A percentile compares a stretch with the other conserved stretches of the same genome.
Evolutionary conservation across 2,329 filamentous ascomycete species (phyloP).

Genomic region (Sporothrix brunneoviolacea): DNA sequence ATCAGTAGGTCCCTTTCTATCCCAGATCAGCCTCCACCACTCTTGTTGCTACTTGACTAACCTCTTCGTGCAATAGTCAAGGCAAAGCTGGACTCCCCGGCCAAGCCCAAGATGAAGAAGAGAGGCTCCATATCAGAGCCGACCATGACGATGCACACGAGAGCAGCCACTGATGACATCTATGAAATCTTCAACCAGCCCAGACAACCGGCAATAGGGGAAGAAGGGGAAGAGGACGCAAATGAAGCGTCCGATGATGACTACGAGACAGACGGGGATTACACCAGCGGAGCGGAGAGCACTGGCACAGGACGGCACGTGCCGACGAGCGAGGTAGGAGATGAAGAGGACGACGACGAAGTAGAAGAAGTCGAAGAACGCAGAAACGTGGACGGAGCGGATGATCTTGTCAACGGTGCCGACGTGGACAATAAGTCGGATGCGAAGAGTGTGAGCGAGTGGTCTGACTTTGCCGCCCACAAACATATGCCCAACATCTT

Average conservation of each 20-base stretch:
- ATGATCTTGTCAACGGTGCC: conserved; percentile 36
- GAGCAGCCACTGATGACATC: conserved; percentile 91
- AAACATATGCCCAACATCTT: conserved; percentile 56
- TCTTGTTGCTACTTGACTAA: not conserved
- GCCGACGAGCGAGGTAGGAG: conserved; percentile 38
- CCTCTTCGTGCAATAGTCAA: conserved; percentile 56
- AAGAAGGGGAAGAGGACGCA: conserved; percentile 54
- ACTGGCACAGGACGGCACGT: conserved; percentile 63
- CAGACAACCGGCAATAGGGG: conserved; percentile 35
- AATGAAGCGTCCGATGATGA: conserved; percentile 40
- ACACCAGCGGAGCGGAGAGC: conserved; percentile 80
- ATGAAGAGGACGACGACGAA: conserved; percentile 38
- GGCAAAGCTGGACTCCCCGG: conserved; percentile 85
- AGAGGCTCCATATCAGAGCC: conserved; percentile 64
- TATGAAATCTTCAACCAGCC: conserved; percentile 96
- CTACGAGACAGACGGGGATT: conserved; percentile 67
- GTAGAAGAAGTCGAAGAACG: conserved; percentile 38
- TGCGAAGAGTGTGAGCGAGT: conserved; percentile 65
- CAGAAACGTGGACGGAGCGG: conserved; percentile 41
- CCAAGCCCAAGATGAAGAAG: conserved; percentile 74
- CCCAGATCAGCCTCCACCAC: no score
- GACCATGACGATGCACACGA: conserved; percentile 98
- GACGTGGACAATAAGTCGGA: conserved; percentile 47
- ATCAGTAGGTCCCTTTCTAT: conserved; percentile 58
- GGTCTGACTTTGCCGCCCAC: conserved; percentile 78